These are phyloP conservation scores for Chamaecyparis obtusa DNA, from an alignment of 75 land plant genomes.

Conservation along the genomic window DNA sequence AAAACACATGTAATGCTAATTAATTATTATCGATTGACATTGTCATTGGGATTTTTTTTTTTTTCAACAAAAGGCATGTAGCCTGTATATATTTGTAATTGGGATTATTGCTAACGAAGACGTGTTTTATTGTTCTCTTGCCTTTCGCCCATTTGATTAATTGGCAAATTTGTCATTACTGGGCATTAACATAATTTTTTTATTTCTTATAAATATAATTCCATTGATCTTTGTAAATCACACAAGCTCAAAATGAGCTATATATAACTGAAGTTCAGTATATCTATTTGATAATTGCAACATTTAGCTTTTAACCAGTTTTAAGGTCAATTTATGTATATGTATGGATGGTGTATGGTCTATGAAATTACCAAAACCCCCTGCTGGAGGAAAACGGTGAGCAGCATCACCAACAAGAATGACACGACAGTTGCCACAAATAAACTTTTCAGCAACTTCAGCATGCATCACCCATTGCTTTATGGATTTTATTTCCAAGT, in stretches of 20 bases:
- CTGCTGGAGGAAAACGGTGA: slow-evolving; percentile 98
- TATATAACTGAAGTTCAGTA: background rate
- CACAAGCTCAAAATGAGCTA: background rate
- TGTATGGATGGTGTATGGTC: background rate
- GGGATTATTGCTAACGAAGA: background rate
- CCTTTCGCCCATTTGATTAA: background rate
- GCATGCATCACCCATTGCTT: slow-evolving; percentile 99
- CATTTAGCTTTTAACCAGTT: background rate
- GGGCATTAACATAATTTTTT: background rate
- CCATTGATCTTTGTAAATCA: background rate
- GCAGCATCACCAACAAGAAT: slow-evolving; percentile 97
- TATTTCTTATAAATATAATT: background rate
- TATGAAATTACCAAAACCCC: slow-evolving; percentile 81
- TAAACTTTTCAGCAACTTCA: slow-evolving; percentile 79
- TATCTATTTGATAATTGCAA: background rate
- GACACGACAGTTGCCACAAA: slow-evolving; percentile 45
- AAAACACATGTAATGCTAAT: no score
- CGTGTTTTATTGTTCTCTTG: background rate
- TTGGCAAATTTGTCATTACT: background rate
- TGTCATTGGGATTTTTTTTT: no score
- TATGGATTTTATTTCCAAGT: slow-evolving; percentile 57
- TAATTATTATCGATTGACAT: background rate
- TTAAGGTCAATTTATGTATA: background rate
- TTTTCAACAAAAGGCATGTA: no score
- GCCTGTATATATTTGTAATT: no score